Base-by-base conservation (phyloP, 345 rosid species). In the Populus deltoides region DNA sequence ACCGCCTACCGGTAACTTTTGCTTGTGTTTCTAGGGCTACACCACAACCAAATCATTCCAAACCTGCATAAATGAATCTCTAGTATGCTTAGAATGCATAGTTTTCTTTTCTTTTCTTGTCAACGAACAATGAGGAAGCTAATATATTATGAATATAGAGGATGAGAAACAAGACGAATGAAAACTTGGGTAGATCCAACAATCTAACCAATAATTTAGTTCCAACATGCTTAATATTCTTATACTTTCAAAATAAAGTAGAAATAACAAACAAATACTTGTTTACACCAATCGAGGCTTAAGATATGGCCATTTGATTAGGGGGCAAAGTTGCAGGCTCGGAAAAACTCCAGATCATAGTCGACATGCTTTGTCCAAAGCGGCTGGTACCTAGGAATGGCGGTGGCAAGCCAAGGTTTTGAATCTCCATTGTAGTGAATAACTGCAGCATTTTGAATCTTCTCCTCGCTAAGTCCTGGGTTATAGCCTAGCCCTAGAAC, bases 361-460 rank as follows among this genome's bases (percentile, higher is more conserved):
- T 65, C 35, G 13, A 51, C 66, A 22, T 76, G 36, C 66, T 76
- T 68, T 39, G 38, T 51, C 79, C 79, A 76, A 49, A 66, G 16
- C 2, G 72, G 65, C 53, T 22, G 43, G 66, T 38, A 68, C 66
- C 68, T 45, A 16, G 29, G 6, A 18, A 76, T 51, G 33, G 79
- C 79, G 3, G 8, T 67, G 49, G 53, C 73, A 5, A 76, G 79
- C 73, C 79, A 76, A 13, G 79, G 67, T 25, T 76, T 76, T 45
- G 16, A 31, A 61, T 76, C 45, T 10, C 79, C 73, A 25, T 76
- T 76, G 62, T 7, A 51, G 73, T 68, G 79, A 18, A 68, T 25
- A 47, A 49, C 73, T 22, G 73, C 73, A 22, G 79, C 79, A 3
- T 35, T 68, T 12, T 36, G 47, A 25, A 76, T 76, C 35, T 67